phyloP scores from a whole-genome alignment of 2,329 filamentous ascomycete species.

The Epichloe aotearoae region DNA sequence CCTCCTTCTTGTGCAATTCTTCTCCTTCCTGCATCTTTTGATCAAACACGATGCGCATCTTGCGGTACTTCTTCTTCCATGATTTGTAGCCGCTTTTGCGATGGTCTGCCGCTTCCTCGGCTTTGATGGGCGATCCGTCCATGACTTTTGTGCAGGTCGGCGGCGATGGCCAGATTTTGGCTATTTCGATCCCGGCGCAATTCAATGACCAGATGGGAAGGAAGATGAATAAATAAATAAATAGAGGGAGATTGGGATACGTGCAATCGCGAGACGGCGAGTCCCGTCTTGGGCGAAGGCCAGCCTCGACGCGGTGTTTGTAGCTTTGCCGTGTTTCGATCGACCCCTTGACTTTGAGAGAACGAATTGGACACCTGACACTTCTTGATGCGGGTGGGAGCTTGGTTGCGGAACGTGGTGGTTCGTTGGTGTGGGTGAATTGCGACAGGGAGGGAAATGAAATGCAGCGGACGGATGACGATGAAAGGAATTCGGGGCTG shows the following conservation, averaged over 20 bases:
- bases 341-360: neutral
- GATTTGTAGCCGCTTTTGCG: constrained; percentile 46
- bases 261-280: neutral
- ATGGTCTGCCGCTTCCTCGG: constrained; percentile 30
- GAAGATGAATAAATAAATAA: neutral
- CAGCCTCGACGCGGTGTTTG: neutral
- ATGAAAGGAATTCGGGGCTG: neutral
- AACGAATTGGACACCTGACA: neutral
- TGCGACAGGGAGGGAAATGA: neutral
- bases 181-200: neutral
- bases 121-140: constrained; percentile 26
- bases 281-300: neutral
- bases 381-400: neutral
- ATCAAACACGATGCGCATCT: constrained; percentile 73
- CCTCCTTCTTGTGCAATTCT: constrained; percentile 66
- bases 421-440: neutral
- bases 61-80: constrained; percentile 89
- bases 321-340: neutral
- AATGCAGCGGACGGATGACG: neutral
- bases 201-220: neutral
- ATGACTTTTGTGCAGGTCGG: constrained; percentile 8
- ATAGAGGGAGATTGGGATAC: neutral
- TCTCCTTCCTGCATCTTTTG: constrained; percentile 69
- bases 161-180: neutral
- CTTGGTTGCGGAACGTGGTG: neutral